These are phyloP conservation scores for Saprolegnia diclina DNA, from an alignment of 352 stramenopile genomes.

Conservation along the genomic window DNA sequence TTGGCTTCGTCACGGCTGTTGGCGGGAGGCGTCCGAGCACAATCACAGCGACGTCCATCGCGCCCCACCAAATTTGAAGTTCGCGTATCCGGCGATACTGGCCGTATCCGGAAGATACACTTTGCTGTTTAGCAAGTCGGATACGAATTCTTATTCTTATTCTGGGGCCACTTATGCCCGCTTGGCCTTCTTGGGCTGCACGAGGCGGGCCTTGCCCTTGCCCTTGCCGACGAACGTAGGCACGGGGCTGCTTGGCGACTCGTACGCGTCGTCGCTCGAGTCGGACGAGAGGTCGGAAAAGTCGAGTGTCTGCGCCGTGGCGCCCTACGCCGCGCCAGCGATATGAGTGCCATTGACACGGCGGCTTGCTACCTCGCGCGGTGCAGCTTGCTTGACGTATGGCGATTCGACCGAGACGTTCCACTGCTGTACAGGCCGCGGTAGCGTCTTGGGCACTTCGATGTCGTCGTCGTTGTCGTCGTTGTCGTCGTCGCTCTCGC, in stretches of 20 bases:
- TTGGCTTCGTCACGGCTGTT: neutral
- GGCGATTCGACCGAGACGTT: constrained; percentile 5
- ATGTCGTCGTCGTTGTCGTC: too few species aligned
- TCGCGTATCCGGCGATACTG: neutral
- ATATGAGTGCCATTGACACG: neutral
- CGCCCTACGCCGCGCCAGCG: neutral
- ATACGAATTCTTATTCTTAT: neutral
- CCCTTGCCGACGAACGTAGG: neutral
- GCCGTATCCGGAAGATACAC: constrained; percentile 6
- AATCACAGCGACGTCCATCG: constrained; percentile 9
- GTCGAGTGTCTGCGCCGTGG: neutral
- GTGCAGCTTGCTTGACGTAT: neutral
- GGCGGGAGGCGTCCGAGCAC: constrained; percentile 8
- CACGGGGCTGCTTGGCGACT: neutral
- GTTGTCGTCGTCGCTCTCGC: neutral
- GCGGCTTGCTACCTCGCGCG: neutral
- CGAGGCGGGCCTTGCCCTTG: neutral
- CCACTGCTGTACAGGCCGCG: neutral
- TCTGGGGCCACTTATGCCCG: neutral
- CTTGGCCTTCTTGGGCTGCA: neutral
- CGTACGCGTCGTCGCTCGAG: constrained; percentile 8
- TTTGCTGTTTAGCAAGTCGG: too few species aligned
- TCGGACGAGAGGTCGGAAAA: constrained; percentile 1
- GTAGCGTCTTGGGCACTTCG: neutral
- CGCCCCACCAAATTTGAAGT: too few species aligned